Conservation (phyloP, 106 monocot species). For the Iris macrosiphon region DNA sequence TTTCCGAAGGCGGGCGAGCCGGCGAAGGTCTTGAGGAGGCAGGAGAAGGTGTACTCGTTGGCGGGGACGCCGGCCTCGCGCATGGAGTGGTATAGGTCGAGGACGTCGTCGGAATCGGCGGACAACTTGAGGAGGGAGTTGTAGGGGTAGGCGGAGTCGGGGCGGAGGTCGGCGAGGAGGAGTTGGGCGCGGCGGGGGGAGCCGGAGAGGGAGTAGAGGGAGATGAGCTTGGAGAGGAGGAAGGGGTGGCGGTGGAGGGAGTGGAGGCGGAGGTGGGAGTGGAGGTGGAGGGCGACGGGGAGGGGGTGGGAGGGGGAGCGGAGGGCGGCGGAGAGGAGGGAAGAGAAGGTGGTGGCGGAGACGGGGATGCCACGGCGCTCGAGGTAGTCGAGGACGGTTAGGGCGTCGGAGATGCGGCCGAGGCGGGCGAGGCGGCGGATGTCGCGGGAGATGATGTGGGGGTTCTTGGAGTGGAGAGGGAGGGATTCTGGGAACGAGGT, state of each 20-base stretch:
- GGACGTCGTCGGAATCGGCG: conserved; percentile 36
- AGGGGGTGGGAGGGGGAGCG: conserved; percentile 29
- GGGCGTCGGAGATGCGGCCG: conserved; percentile 40
- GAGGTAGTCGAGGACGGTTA: conserved; percentile 84
- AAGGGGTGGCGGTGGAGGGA: conserved; percentile 52
- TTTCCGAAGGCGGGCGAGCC: conserved; percentile 46
- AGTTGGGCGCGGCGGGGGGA: conserved; percentile 35
- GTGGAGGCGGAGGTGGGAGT: conserved; percentile 55
- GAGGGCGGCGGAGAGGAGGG: conserved; percentile 70
- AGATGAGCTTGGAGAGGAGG: conserved; percentile 63
- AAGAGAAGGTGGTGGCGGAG: conserved; percentile 69
- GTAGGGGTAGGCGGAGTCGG: conserved; percentile 43
- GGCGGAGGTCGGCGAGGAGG: conserved; percentile 20
- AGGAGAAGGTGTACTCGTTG: conserved; percentile 74
- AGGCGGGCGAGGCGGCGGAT: conserved; percentile 46
- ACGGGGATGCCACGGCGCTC: conserved; percentile 61
- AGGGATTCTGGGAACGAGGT: conserved; percentile 39
- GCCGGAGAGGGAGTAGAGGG: conserved; percentile 53
- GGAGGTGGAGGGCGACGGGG: conserved; percentile 36
- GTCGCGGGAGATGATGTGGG: conserved; percentile 43
- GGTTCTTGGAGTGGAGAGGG: conserved; percentile 73
- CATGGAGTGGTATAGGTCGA: conserved; percentile 50
- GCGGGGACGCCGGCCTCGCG: conserved; percentile 37
- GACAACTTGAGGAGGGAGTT: conserved; percentile 67
- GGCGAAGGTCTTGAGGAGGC: conserved; percentile 72